Base-by-base conservation (phyloP, 306 rosid species). In the Gleditsia sinensis region DNA sequence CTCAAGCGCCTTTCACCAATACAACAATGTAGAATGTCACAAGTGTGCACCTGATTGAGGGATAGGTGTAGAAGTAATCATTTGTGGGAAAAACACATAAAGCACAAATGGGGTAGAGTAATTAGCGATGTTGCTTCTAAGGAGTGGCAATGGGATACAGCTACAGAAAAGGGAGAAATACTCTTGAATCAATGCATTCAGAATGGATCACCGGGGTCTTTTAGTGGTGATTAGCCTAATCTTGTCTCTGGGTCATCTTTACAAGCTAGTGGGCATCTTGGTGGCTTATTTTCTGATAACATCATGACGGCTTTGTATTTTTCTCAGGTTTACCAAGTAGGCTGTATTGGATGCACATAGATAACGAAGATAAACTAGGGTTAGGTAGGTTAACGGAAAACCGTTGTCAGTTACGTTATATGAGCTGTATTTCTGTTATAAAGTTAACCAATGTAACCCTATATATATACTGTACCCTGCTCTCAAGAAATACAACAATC, bases 321-420 rank as follows among this genome's bases (percentile, higher is more conserved):
- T 33, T 80, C 90, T 57, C 91, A 92, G 81, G 88, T 90, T 36
- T 92, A 80, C 78, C 88, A 86, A 93, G 91, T 78, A 71, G 36
- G n/a, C n/a, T n/a, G n/a, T n/a, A n/a, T n/a, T n/a, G n/a, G n/a
- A n/a, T n/a, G n/a, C n/a, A n/a, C n/a, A n/a, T n/a, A n/a, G n/a
- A n/a, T n/a, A n/a, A n/a, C n/a, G n/a, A n/a, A n/a, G n/a, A n/a
- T n/a, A n/a, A n/a, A n/a, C n/a, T n/a, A n/a, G n/a, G n/a, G n/a
- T n/a, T n/a, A n/a, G n/a, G n/a, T n/a, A n/a, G n/a, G n/a, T n/a
- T n/a, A n/a, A n/a, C n/a, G n/a, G n/a, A n/a, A n/a, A n/a, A n/a
- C n/a, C n/a, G n/a, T n/a, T n/a, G n/a, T n/a, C n/a, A n/a, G n/a
- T n/a, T n/a, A n/a, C n/a, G n/a, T n/a, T n/a, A n/a, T n/a, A n/a